phyloP scores from a whole-genome alignment of 441 rosid genomes.

The Manihot esculenta region DNA sequence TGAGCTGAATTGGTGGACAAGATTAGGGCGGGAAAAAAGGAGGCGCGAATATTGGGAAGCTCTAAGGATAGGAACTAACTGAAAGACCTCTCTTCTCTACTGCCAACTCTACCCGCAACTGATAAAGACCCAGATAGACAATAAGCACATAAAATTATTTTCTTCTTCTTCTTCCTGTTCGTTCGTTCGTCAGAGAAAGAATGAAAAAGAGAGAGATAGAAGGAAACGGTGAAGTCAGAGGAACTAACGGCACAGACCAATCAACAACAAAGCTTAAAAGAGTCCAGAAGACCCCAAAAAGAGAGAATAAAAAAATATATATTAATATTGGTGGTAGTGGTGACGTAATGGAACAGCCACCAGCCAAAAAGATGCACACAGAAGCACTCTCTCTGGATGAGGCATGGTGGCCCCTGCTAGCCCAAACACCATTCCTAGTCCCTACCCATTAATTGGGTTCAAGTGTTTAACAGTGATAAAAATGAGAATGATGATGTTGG shows the following conservation, averaged over 20 bases:
- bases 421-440: constrained; percentile 42
- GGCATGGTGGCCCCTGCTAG: constrained; percentile 36
- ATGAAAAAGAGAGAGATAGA: background rate
- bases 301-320: background rate
- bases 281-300: constrained; percentile 23
- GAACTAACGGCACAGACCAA: constrained; percentile 27
- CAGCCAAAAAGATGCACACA: constrained; percentile 33
- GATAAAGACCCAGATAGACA: constrained; percentile 40
- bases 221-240: constrained; percentile 16
- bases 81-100: constrained; percentile 3
- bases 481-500: constrained; percentile 43
- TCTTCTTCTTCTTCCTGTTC: constrained; percentile 6
- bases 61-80: constrained; percentile 5
- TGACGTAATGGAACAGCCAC: constrained; percentile 49
- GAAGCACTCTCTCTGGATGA: constrained; percentile 8
- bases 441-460: constrained; percentile 41
- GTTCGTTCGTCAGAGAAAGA: background rate
- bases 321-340: constrained; percentile 16
- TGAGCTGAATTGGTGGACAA: constrained; percentile 64
- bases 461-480: constrained; percentile 31
- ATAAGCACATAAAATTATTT: background rate
- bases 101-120: constrained; percentile 51
- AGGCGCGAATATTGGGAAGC: constrained; percentile 33
- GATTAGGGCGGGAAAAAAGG: constrained; percentile 43
- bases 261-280: constrained; percentile 22